Percentiles rank a stretch among this genome's conserved stretches.
Evolutionary conservation across 305 asterid species (phyloP).

Genomic region (Fraxinus dipetala): DNA sequence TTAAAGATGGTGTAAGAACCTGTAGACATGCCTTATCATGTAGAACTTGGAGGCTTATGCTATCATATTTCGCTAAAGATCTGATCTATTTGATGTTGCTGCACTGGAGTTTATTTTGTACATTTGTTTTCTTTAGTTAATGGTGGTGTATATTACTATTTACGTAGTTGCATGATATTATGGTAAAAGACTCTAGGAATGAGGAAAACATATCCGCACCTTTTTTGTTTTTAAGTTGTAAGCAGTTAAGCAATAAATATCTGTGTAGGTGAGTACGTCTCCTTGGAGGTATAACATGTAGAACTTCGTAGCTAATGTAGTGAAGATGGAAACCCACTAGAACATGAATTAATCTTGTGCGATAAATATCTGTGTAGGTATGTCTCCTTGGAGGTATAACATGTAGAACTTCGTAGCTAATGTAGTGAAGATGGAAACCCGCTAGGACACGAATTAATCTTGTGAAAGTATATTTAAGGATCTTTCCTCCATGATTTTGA

Average conservation of each 20-base stretch:
- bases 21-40: slow-evolving; percentile 27
- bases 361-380: too few relatives aligned
- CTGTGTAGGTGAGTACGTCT: neutral
- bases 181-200: neutral
- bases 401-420: too few relatives aligned
- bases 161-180: neutral
- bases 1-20: slow-evolving; percentile 4
- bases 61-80: neutral
- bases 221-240: neutral
- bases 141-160: neutral
- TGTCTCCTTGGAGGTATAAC: too few relatives aligned
- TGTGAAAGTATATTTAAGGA: neutral
- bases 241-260: neutral
- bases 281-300: neutral
- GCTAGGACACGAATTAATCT: neutral
- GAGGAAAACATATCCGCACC: neutral
- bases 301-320: neutral
- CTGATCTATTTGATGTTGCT: neutral
- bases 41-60: slow-evolving; percentile 17
- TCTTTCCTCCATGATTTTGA: neutral
- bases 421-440: too few relatives aligned
- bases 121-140: neutral
- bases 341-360: neutral
- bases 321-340: neutral
- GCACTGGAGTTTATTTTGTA: neutral